phyloP scores from a whole-genome alignment of 805 yeast genomes.

The Teunomyces panamensis region DNA sequence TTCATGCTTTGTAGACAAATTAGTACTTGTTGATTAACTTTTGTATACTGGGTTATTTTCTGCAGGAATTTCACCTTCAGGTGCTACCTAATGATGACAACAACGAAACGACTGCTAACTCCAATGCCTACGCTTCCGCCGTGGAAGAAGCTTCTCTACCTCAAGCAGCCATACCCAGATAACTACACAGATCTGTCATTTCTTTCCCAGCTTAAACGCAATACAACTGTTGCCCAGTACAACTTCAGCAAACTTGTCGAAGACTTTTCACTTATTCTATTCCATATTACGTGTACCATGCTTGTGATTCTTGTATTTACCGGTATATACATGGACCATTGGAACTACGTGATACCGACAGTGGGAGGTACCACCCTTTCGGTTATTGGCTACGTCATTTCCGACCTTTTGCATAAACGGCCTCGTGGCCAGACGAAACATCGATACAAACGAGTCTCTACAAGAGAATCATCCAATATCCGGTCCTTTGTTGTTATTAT shows the following conservation, averaged over 20 bases:
- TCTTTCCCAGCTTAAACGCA: constrained; percentile 73
- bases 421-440: constrained; percentile 2
- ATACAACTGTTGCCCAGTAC: constrained; percentile 69
- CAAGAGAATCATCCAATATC: constrained; percentile 20
- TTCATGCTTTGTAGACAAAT: background rate
- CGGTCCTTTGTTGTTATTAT: constrained; percentile 70
- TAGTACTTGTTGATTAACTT: background rate
- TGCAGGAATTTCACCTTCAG: background rate
- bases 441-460: constrained; percentile 9
- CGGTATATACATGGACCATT: constrained; percentile 49
- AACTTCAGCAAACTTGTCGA: constrained; percentile 59
- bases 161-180: constrained; percentile 83
- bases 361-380: constrained; percentile 22
- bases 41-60: background rate
- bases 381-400: constrained; percentile 29
- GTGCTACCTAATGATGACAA: background rate
- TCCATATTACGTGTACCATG: constrained; percentile 63
- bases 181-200: constrained; percentile 84
- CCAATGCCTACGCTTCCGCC: constrained; percentile 23
- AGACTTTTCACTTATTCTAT: constrained; percentile 67
- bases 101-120: background rate
- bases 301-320: constrained; percentile 67
- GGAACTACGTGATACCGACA: constrained; percentile 50
- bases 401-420: background rate
- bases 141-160: constrained; percentile 87